Percentiles rank a stretch among this genome's conserved stretches.
Evolutionary conservation across 1,284 basidiomycete genomes (phyloP).

Genomic region (Leccinum holopus): DNA sequence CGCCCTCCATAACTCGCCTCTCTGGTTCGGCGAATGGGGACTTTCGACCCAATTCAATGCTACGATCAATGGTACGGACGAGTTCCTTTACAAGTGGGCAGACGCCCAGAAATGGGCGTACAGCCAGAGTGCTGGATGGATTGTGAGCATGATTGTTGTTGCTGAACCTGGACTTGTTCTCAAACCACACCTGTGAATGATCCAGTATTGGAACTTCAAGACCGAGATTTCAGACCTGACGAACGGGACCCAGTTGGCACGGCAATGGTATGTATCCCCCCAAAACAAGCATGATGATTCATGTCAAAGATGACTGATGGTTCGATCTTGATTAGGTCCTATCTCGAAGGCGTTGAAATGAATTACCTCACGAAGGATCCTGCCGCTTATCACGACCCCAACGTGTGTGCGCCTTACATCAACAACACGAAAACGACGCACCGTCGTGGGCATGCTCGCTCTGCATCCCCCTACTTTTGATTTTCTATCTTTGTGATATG

Average conservation of each 20-base stretch:
- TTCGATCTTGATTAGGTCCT: conserved; percentile 52
- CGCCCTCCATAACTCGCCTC: conserved; percentile 40
- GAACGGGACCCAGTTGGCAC: conserved; percentile 44
- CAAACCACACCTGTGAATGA: conserved; percentile 21
- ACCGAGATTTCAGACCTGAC: conserved; percentile 55
- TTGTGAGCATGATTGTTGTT: conserved; percentile 45
- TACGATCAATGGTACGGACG: conserved; percentile 49
- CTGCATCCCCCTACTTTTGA: not conserved
- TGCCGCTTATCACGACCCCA: conserved; percentile 49
- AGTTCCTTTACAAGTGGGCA: conserved; percentile 68
- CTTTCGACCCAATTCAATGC: conserved; percentile 67
- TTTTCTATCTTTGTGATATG: not conserved
- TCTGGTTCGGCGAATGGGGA: conserved; percentile 64
- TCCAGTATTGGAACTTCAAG: conserved; percentile 77
- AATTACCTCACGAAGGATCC: conserved; percentile 68
- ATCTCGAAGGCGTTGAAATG: conserved; percentile 56
- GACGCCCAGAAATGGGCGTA: conserved; percentile 75
- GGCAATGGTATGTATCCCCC: conserved; percentile 52
- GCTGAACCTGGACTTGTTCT: not conserved
- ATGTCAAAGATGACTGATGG: not conserved
- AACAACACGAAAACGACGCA: conserved; percentile 11
- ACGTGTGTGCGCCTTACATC: conserved; percentile 59
- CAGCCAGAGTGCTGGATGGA: conserved; percentile 64
- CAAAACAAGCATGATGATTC: not conserved
- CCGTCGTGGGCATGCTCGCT: not conserved